phyloP scores from a whole-genome alignment of 2,329 filamentous ascomycete species.

The Claviceps monticola region DNA sequence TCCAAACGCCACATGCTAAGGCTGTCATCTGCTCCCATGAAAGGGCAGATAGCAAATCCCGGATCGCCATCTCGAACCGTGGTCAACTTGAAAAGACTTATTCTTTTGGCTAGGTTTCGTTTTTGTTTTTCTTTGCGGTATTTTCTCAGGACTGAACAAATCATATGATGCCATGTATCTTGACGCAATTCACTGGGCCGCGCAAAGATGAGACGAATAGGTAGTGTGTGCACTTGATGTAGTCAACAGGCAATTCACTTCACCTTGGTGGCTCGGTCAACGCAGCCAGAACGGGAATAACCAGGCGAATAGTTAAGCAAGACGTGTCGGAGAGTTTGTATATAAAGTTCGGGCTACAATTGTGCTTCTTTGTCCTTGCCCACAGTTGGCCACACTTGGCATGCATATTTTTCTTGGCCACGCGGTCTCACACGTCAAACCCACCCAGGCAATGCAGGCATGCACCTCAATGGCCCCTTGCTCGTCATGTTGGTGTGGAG shows the following conservation, averaged over 20 bases:
- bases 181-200: not conserved
- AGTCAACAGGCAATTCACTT: not conserved
- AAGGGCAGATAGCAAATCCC: slow-evolving; percentile 10
- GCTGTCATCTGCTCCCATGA: slow-evolving; percentile 14
- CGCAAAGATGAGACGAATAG: not conserved
- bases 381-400: not conserved
- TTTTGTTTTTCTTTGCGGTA: not conserved
- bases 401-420: not conserved
- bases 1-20: slow-evolving; percentile 14
- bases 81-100: too few species aligned
- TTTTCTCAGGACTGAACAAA: not conserved
- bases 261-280: not conserved
- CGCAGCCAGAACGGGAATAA: not conserved
- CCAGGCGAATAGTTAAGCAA: not conserved
- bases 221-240: not conserved
- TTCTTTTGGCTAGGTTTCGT: not conserved
- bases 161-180: not conserved
- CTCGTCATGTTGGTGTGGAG: slow-evolving; percentile 1
- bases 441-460: too few species aligned
- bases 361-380: not conserved
- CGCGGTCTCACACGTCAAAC: not conserved
- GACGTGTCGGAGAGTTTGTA: not conserved
- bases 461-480: not conserved
- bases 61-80: slow-evolving; percentile 6
- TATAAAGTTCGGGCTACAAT: not conserved